Evolutionary conservation across 306 rosid genomes (phyloP).

Genomic region (Sesbania bispinosa): DNA sequence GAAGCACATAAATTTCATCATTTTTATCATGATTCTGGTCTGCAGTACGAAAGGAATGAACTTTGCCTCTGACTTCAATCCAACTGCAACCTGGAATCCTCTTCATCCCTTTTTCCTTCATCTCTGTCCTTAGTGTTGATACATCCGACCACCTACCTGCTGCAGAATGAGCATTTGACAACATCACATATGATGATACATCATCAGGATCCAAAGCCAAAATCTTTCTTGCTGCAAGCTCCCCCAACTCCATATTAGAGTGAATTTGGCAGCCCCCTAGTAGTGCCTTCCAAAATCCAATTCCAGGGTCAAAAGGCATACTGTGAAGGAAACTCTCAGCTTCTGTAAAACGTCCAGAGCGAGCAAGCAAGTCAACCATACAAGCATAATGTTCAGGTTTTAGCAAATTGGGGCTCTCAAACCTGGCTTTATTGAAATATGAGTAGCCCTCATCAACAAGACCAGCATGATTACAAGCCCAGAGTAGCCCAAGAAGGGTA

Average conservation of each 20-base stretch:
- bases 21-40: slow-evolving; percentile 52
- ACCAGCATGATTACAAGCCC: slow-evolving; percentile 94
- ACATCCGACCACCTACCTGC: slow-evolving; percentile 78
- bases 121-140: slow-evolving; percentile 57
- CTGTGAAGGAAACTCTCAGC: slow-evolving; percentile 57
- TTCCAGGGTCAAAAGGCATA: slow-evolving; percentile 73
- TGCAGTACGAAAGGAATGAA: slow-evolving; percentile 58
- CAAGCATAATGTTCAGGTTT: slow-evolving; percentile 92
- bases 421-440: slow-evolving; percentile 57
- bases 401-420: slow-evolving; percentile 43
- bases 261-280: slow-evolving; percentile 94
- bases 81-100: slow-evolving; percentile 93
- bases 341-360: slow-evolving; percentile 63
- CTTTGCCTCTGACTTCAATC: slow-evolving; percentile 69
- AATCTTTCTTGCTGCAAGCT: slow-evolving; percentile 65
- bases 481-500: slow-evolving; percentile 73
- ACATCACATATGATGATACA: slow-evolving; percentile 80
- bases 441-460: slow-evolving; percentile 66
- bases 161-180: slow-evolving; percentile 85
- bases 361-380: slow-evolving; percentile 78
- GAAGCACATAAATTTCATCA: slow-evolving; percentile 43
- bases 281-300: slow-evolving; percentile 92
- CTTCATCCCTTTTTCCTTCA: slow-evolving; percentile 78
- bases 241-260: slow-evolving; percentile 63
- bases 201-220: slow-evolving; percentile 75